These are phyloP conservation scores for Monilinia fructicola DNA, from an alignment of 2,329 filamentous ascomycete species.

Conservation along the genomic window DNA sequence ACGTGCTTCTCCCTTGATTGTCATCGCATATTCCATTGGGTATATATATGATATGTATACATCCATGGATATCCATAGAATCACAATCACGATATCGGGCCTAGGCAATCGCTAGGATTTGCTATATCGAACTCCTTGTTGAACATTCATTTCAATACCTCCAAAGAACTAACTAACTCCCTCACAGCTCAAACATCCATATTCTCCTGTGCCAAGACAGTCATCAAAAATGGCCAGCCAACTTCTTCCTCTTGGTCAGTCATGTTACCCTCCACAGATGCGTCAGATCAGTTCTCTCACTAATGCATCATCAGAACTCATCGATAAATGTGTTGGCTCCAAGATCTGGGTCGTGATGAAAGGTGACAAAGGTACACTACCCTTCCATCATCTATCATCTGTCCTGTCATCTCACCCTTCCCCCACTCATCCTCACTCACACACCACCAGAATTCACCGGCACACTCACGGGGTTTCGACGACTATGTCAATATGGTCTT, in stretches of 20 bases:
- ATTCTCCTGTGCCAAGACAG: neutral
- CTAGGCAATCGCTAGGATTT: neutral
- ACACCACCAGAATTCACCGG: slow-evolving; percentile 79
- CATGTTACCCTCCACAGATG: slow-evolving; percentile 28
- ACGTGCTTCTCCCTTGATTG: slow-evolving; percentile 20
- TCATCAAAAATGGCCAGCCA: slow-evolving; percentile 38
- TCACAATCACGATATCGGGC: neutral
- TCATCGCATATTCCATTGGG: neutral
- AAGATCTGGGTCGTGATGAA: slow-evolving; percentile 99
- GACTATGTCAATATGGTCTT: slow-evolving; percentile 99
- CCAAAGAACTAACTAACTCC: neutral
- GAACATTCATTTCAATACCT: neutral
- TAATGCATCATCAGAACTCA: slow-evolving; percentile 66
- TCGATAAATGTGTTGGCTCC: slow-evolving; percentile 97
- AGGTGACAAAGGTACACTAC: slow-evolving; percentile 80
- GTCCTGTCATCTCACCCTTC: too few relatives aligned
- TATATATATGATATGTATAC: too few relatives aligned
- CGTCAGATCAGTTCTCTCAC: slow-evolving; percentile 34
- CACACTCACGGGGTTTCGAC: slow-evolving; percentile 91
- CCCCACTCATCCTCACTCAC: neutral
- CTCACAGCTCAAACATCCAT: neutral
- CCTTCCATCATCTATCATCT: neutral
- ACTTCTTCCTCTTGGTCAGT: slow-evolving; percentile 38
- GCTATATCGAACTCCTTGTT: neutral
- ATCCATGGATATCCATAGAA: too few relatives aligned